phyloP scores from a whole-genome alignment of 83 land plant species.

The Diphasiastrum complanatum region DNA sequence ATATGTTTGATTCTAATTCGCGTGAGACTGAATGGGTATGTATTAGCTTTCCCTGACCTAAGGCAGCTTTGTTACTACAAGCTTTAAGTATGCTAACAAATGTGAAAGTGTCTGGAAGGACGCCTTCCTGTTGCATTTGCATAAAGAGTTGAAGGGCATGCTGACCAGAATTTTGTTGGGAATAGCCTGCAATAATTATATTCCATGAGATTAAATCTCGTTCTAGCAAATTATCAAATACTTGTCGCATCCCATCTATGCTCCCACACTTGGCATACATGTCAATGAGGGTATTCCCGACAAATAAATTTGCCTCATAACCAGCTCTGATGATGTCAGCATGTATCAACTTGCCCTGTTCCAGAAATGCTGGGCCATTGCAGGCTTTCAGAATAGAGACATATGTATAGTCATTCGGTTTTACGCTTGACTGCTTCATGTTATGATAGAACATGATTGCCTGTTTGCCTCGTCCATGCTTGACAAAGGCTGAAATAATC shows the following conservation, averaged over 20 bases:
- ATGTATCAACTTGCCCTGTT: not conserved
- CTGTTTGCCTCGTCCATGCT: not conserved
- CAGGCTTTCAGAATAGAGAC: not conserved
- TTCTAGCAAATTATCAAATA: not conserved
- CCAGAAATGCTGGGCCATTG: not conserved
- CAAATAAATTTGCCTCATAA: not conserved
- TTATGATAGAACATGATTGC: not conserved
- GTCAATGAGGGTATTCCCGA: not conserved
- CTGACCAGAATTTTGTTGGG: not conserved
- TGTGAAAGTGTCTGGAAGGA: not conserved
- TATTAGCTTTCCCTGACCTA: not conserved
- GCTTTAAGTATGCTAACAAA: constrained; percentile 1
- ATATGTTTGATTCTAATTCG: not conserved
- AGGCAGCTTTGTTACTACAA: not conserved
- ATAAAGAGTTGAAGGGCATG: not conserved
- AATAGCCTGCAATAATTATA: not conserved
- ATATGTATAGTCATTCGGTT: not conserved
- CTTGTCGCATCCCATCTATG: not conserved
- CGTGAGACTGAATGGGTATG: not conserved
- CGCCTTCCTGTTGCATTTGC: not conserved
- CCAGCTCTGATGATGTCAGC: not conserved
- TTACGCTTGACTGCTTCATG: not conserved
- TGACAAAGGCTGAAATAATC: not conserved
- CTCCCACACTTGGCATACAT: not conserved
- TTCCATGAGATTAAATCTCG: constrained; percentile 4